A percentile compares a stretch with the other conserved stretches of the same genome.
Conservation (phyloP, 2,329 filamentous ascomycete species). For the Hypoxylon sp. region DNA sequence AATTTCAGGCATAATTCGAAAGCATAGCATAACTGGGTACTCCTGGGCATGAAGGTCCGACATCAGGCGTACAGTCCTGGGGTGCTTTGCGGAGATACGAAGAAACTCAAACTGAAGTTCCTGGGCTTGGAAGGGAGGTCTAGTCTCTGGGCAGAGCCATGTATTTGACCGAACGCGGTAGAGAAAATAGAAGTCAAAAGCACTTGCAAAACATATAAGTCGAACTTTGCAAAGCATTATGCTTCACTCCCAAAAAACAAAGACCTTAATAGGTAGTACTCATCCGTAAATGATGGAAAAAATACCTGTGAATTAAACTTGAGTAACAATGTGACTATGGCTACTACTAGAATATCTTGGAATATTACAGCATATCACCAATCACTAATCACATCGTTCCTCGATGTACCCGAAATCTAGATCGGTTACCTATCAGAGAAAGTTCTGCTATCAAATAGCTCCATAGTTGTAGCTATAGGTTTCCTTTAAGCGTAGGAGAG, state of each 20-base stretch:
- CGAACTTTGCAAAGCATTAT: conserved; percentile 3
- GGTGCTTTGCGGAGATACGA: conserved; percentile 16
- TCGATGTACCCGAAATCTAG: neutral
- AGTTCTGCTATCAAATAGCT: neutral
- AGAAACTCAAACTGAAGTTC: conserved; percentile 1
- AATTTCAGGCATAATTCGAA: conserved; percentile 5
- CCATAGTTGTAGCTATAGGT: neutral
- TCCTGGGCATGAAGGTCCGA: conserved; percentile 4
- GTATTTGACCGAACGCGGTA: conserved; percentile 28
- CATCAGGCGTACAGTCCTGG: conserved; percentile 5
- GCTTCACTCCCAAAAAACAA: neutral
- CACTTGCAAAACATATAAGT: neutral
- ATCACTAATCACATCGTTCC: neutral
- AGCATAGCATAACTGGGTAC: conserved; percentile 13
- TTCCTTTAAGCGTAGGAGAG: neutral
- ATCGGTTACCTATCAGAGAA: neutral
- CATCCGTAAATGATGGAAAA: conserved; percentile 7
- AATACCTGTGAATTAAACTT: neutral
- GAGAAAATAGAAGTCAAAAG: conserved; percentile 15
- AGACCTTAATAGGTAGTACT: conserved; percentile 3
- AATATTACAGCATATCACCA: neutral
- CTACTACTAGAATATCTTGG: neutral
- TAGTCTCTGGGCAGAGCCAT: conserved; percentile 7
- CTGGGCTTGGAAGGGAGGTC: conserved; percentile 6
- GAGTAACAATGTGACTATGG: neutral